Percentiles rank a stretch among this genome's conserved stretches.
Evolutionary conservation across 2,329 filamentous ascomycete species (phyloP).

Genomic region (Neobulgaria alba): DNA sequence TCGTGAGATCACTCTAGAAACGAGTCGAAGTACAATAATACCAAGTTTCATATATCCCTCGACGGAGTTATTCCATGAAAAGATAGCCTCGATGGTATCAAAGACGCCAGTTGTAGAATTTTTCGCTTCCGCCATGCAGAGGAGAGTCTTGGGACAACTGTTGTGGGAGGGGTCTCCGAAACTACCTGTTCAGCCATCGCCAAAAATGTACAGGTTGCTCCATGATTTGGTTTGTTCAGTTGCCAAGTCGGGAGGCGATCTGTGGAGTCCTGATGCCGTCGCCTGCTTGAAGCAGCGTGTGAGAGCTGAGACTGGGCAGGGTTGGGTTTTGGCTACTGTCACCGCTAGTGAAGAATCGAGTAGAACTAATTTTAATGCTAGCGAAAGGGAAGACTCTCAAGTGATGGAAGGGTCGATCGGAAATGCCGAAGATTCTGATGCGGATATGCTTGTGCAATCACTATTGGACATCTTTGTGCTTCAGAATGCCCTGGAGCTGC

Average conservation of each 20-base stretch:
- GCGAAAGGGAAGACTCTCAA: background rate
- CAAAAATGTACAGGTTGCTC: conserved; percentile 63
- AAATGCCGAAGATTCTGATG: conserved; percentile 5
- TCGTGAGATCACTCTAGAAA: conserved; percentile 61
- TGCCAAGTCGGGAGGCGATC: conserved; percentile 61
- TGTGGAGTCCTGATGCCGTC: conserved; percentile 71
- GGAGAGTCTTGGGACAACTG: conserved; percentile 48
- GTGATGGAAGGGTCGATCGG: background rate
- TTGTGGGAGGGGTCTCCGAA: conserved; percentile 76
- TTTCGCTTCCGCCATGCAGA: conserved; percentile 34
- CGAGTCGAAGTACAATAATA: conserved; percentile 45
- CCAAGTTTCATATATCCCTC: conserved; percentile 50
- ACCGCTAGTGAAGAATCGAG: background rate
- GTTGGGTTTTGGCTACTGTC: conserved; percentile 26
- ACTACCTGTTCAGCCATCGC: conserved; percentile 71
- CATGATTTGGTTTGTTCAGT: conserved; percentile 57
- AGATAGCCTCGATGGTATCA: conserved; percentile 47
- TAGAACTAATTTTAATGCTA: background rate
- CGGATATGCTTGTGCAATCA: conserved; percentile 49
- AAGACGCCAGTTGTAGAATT: conserved; percentile 42
- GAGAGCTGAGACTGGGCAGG: conserved; percentile 38
- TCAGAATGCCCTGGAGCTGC: conserved; percentile 35
- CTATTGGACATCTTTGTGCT: conserved; percentile 51
- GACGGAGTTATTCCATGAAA: conserved; percentile 55
- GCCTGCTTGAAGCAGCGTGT: conserved; percentile 51